phyloP scores from a whole-genome alignment of 148 eudicot species.

The Camellia granthamiana region DNA sequence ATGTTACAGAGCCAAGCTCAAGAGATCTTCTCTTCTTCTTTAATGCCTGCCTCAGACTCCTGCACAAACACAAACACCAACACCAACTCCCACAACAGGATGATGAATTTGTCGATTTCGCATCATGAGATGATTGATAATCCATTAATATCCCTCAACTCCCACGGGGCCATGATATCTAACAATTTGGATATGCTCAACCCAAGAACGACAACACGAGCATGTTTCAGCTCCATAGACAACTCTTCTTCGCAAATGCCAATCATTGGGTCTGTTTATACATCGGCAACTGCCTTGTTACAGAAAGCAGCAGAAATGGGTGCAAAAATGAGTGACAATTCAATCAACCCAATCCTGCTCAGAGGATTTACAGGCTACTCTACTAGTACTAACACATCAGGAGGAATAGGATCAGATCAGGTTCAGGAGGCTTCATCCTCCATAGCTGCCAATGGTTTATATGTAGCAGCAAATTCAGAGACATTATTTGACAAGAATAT shows the following conservation, averaged over 20 bases:
- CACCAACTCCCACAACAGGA: too few relatives aligned
- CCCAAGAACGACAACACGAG: slow-evolving; percentile 10
- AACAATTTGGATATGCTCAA: slow-evolving; percentile 19
- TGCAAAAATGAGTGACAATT: slow-evolving; percentile 30
- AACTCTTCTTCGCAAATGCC: slow-evolving; percentile 1
- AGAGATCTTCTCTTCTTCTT: slow-evolving; percentile 5
- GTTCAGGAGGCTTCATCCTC: slow-evolving; percentile 13
- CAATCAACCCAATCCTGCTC: slow-evolving; percentile 27
- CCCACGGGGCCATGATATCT: slow-evolving; percentile 10
- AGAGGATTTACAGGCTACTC: slow-evolving; percentile 34
- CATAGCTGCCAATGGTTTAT: neutral
- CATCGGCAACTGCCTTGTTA: slow-evolving; percentile 43
- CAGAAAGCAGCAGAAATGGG: slow-evolving; percentile 46
- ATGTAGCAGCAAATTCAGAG: slow-evolving; percentile 8
- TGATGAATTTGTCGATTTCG: too few relatives aligned
- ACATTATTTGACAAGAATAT: neutral
- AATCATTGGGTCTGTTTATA: slow-evolving; percentile 20
- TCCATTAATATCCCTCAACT: slow-evolving; percentile 1
- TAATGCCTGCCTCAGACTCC: neutral
- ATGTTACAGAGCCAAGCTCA: slow-evolving; percentile 13
- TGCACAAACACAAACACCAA: too few relatives aligned
- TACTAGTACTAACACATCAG: slow-evolving; percentile 9
- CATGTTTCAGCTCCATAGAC: neutral
- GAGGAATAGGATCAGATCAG: neutral
- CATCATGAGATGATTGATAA: slow-evolving; percentile 12